Conservation (phyloP, 352 stramenopile species). For the Phytophthora cryptogea region DNA sequence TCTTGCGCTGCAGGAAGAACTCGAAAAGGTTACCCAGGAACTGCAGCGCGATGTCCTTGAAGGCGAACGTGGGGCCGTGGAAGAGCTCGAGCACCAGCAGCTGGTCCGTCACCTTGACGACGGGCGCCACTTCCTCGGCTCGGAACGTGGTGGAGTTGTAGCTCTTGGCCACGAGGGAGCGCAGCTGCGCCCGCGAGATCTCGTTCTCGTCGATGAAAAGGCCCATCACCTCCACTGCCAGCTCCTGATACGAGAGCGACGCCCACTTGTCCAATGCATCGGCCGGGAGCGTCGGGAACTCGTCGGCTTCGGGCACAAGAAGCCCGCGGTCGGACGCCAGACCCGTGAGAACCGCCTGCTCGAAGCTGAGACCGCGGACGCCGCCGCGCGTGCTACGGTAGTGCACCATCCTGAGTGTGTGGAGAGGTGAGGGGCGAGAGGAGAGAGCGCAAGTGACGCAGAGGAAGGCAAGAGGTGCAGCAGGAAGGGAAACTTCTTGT, state of each 20-base stretch:
- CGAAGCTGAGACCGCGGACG: constrained; percentile 82
- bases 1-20: constrained; percentile 96
- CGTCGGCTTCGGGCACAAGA: constrained; percentile 74
- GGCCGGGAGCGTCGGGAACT: constrained; percentile 77
- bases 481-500: constrained; percentile 26
- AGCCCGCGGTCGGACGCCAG: constrained; percentile 85
- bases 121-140: constrained; percentile 92
- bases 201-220: constrained; percentile 97
- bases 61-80: constrained; percentile 98
- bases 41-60: constrained; percentile 99
- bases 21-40: constrained; percentile 99
- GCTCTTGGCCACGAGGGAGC: constrained; percentile 92
- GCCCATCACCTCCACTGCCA: constrained; percentile 95
- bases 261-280: constrained; percentile 83
- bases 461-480: background rate
- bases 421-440: background rate
- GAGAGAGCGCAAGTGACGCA: constrained; percentile 15
- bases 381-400: constrained; percentile 86
- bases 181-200: constrained; percentile 91
- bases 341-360: constrained; percentile 87
- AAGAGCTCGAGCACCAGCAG: constrained; percentile 97
- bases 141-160: constrained; percentile 94
- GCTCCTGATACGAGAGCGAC: constrained; percentile 92
- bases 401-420: constrained; percentile 62
- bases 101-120: constrained; percentile 90